phyloP scores from a whole-genome alignment of 352 stramenopile genomes.

The Phytopythium cucurbitacearum region DNA sequence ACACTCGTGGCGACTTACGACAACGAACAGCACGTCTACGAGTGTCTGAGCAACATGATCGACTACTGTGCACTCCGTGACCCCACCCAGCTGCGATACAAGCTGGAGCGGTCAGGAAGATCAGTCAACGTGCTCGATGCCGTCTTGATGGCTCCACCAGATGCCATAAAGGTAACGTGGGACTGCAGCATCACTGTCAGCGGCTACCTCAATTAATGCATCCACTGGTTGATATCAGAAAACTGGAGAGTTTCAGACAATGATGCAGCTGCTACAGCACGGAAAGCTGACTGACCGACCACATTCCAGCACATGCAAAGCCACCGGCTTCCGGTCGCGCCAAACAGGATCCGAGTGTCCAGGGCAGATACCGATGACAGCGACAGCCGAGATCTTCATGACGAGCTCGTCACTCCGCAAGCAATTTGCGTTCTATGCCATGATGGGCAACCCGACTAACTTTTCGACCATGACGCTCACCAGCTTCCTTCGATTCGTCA shows the following conservation, averaged over 20 bases:
- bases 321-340: too few relatives aligned
- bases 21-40: slow-evolving; percentile 71
- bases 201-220: not conserved
- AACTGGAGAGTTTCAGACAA: slow-evolving; percentile 26
- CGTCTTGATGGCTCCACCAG: slow-evolving; percentile 37
- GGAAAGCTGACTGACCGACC: too few relatives aligned
- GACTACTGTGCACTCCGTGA: slow-evolving; percentile 41
- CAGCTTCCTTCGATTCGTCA: slow-evolving; percentile 64
- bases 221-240: slow-evolving; percentile 11
- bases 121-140: slow-evolving; percentile 59
- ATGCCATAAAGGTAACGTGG: slow-evolving; percentile 33
- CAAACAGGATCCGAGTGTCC: not conserved
- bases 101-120: slow-evolving; percentile 50
- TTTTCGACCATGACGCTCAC: slow-evolving; percentile 52
- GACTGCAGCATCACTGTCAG: not conserved
- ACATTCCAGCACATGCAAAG: too few relatives aligned
- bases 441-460: slow-evolving; percentile 57
- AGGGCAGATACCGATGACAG: not conserved
- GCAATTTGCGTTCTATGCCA: slow-evolving; percentile 66
- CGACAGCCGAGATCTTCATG: slow-evolving; percentile 16
- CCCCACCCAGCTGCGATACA: slow-evolving; percentile 37
- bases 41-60: slow-evolving; percentile 62
- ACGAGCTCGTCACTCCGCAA: slow-evolving; percentile 55
- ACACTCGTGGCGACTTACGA: slow-evolving; percentile 58
- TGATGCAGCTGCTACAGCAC: slow-evolving; percentile 30